Evolutionary conservation across 495 filamentous ascomycete species (phyloP), one percentile per base, ranked within the genome.

Genomic region (Hypoxylon fragiforme): DNA sequence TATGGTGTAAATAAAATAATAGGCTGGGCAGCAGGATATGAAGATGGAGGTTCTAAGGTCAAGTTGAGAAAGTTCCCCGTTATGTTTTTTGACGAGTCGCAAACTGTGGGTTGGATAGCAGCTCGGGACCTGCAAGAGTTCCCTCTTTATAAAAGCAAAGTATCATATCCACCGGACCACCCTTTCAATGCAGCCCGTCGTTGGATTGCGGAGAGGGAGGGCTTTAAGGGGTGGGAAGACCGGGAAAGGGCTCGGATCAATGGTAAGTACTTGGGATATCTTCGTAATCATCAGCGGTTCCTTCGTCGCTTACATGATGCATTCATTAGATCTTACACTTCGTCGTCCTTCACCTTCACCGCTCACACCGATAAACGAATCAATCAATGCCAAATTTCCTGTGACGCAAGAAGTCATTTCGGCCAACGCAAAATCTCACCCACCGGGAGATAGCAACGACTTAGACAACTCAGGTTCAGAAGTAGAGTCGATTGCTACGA

Each of bases 11-110:
- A 37, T 3, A 56, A 67, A 11, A 73, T 77, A 44, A 15, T 46
- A 9, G 69, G 68, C 9, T 78, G 75, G 75, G 64, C 68, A 5
- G 44, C 54, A 3, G 74, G 68, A 0, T 77, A 70, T 32, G 67
- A 72, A 45, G 64, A 70, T 34, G 72, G 70, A 16, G 75, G 74
- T 0, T 37, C 53, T 0, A 42, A 55, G n/a, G 60, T 67, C 14
- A 56, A 37, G 13, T 60, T 60, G 42, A 68, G 75, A 13, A 71
- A 68, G 31, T 77, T 77, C 19, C 72, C 75, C 1, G 71, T 75
- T 3, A 63, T 72, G 59, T 75, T 71, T 38, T 72, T 73, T 18
- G 74, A 78, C 54, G 24, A 46, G 21, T 9, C 7, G 1, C 45
- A 54, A 21, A 54, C 43, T 3, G 44, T 62, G 14, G 48, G 36